These are phyloP conservation scores for Tuber aestivum DNA, from an alignment of 495 filamentous ascomycete species.

Conservation along the genomic window DNA sequence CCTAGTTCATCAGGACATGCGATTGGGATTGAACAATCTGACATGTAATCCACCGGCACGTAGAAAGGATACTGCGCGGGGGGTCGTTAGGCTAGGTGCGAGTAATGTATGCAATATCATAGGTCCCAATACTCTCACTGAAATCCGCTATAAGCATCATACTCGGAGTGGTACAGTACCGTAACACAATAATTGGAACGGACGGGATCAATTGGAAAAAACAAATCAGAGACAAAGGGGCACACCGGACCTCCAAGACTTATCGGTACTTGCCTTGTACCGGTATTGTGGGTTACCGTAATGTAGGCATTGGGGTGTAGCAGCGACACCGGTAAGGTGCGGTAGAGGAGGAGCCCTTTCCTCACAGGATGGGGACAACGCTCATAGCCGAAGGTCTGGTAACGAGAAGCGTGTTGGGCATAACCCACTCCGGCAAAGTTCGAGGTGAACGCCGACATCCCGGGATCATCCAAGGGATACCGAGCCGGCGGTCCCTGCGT, in stretches of 20 bases:
- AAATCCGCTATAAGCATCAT: too few relatives aligned
- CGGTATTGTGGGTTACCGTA: not conserved
- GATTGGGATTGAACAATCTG: too few relatives aligned
- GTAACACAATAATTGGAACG: not conserved
- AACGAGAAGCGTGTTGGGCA: not conserved
- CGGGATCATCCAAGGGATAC: not conserved
- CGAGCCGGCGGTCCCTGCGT: not conserved
- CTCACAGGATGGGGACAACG: not conserved
- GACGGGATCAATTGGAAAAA: not conserved
- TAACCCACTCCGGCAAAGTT: not conserved
- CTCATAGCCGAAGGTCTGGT: not conserved
- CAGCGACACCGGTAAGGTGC: not conserved
- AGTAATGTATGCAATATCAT: too few relatives aligned
- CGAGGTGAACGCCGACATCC: not conserved
- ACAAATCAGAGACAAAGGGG: not conserved
- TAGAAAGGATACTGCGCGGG: too few relatives aligned
- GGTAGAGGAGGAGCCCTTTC: not conserved
- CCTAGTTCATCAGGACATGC: too few relatives aligned
- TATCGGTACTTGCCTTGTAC: too few relatives aligned
- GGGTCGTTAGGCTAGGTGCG: too few relatives aligned
- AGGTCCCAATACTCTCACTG: too few relatives aligned
- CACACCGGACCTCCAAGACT: not conserved
- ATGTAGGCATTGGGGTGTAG: not conserved
- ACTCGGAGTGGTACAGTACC: too few relatives aligned
- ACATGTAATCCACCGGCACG: too few relatives aligned